Evolutionary conservation across 345 rosid species (phyloP).

Genomic region (Citrus glauca): DNA sequence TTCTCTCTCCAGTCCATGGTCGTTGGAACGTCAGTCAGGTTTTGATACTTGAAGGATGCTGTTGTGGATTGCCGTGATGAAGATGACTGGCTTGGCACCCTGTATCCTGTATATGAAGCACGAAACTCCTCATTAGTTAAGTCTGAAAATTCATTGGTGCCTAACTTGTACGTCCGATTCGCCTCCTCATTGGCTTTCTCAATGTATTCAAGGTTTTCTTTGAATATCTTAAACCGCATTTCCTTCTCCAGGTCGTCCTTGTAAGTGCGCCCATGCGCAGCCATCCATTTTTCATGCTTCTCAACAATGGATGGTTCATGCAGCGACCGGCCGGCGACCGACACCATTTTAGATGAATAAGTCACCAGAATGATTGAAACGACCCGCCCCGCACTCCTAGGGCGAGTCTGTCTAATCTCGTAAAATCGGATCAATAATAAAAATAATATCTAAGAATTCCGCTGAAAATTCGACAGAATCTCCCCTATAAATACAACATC

Average conservation of each 20-base stretch:
- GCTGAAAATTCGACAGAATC: no score
- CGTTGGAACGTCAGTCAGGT: background rate
- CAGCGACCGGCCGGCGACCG: background rate
- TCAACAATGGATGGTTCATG: constrained; percentile 12
- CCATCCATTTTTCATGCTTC: constrained; percentile 38
- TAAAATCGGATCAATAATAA: no score
- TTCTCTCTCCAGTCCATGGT: constrained; percentile 36
- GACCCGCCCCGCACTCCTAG: no score
- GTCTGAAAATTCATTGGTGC: constrained; percentile 54
- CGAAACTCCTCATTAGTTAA: constrained; percentile 37
- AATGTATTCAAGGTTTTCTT: constrained; percentile 27
- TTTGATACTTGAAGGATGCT: background rate
- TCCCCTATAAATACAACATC: no score
- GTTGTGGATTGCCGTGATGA: background rate
- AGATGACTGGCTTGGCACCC: background rate
- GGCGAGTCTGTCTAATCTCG: no score
- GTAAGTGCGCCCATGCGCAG: constrained; percentile 22
- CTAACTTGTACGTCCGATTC: constrained; percentile 37
- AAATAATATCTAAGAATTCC: no score
- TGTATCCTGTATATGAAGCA: background rate
- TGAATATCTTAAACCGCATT: constrained; percentile 34
- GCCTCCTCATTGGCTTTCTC: constrained; percentile 23
- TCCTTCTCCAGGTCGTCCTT: constrained; percentile 15
- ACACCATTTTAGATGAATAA: no score
- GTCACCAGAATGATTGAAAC: no score